These are phyloP conservation scores for Coniochaeta ligniaria DNA, from an alignment of 2,329 filamentous ascomycete species.

Conservation along the genomic window DNA sequence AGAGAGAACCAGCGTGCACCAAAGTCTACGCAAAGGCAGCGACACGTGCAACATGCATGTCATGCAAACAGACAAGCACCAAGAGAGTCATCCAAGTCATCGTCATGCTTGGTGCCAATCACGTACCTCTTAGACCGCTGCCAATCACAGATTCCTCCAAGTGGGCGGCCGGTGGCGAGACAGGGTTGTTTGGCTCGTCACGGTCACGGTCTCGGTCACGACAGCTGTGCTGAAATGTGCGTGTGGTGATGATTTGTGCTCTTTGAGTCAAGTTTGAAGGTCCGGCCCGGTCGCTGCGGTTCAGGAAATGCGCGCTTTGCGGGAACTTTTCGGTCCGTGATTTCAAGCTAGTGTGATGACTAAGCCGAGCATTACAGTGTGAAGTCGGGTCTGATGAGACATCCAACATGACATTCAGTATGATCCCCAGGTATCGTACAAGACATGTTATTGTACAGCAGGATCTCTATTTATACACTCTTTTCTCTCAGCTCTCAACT, in stretches of 20 bases:
- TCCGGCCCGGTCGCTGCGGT: neutral
- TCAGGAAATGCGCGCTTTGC: neutral
- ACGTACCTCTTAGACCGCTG: neutral
- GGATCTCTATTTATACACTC: neutral
- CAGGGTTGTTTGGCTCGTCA: conserved; percentile 1
- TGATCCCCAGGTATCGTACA: neutral
- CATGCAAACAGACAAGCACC: neutral
- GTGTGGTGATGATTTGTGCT: conserved; percentile 14
- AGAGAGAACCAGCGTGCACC: too few species aligned
- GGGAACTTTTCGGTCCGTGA: neutral
- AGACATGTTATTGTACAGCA: neutral
- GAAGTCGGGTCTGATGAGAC: too few species aligned
- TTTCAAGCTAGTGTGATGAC: neutral
- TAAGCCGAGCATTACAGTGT: neutral
- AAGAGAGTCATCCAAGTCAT: neutral
- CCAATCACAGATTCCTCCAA: neutral
- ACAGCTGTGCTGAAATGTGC: conserved; percentile 17
- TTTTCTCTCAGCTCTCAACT: neutral
- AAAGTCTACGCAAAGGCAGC: too few species aligned
- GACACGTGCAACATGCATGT: neutral
- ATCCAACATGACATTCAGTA: neutral
- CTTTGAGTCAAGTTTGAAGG: neutral
- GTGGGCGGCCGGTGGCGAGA: neutral
- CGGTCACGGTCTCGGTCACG: neutral
- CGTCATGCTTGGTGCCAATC: neutral